Base-by-base conservation (phyloP, 805 yeast genomes). In the Candida sanyiensis region DNA sequence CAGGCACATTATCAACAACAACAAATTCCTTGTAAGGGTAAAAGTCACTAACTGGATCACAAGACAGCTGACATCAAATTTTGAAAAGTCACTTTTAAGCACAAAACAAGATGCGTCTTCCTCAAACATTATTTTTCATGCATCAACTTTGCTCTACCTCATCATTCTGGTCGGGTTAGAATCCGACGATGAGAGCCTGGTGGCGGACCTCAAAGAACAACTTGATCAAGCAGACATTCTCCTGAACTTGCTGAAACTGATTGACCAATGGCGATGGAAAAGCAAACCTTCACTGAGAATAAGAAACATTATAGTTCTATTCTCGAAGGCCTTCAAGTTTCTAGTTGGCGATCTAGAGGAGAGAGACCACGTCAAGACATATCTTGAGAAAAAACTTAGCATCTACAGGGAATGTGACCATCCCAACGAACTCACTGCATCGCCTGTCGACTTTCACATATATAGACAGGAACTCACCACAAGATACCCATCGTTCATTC, bases 391-490 rank as follows among this genome's bases (percentile, higher is more conserved):
- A 22, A 64, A 63, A 31, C 73, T 69, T 51, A 66, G 56, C 3
- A 48, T 56, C 2, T 42, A 54, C 45, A 43, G 59, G 6, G 18
- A 5, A 45, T 34, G 49, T 37, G 20, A 58, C 45, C 22, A 54
- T n/a, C 47, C 63, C 28, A 57, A 50, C 33, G 56, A 54, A 35
- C 61, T 71, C 35, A 60, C 68, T 0, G 80, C 89, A 8, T 79
- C 95, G 1, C 95, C 96, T 0, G 59, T 85, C n/a, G 95, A 89
- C 47, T 90, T 85, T 54, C 80, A 77, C 51, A 77, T 83, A 6
- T 88, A 84, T 53, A 68, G 87, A 44, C 84, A 83, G 37, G 94
- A 86, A 43, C 57, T 89, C 3, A 58, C 69, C 4, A 73, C 86
- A 9, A 72, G 95, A 44, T 90, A 78, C 54, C 97, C 98, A 0